phyloP scores from a whole-genome alignment of 306 rosid species.

The Castanea crenata region DNA sequence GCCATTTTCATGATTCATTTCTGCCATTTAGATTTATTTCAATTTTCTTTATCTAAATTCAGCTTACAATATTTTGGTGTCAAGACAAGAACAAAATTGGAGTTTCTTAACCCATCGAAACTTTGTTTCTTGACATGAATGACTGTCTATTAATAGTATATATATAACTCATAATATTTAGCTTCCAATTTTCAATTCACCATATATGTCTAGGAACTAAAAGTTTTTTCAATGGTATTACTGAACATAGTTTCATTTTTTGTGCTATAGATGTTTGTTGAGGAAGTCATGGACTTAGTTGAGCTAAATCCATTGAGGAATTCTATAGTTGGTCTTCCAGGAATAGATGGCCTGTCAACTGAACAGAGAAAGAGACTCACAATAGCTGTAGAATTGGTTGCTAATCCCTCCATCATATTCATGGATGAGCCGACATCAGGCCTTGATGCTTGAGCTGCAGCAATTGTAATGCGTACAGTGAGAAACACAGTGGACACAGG shows the following conservation, averaged over 20 bases:
- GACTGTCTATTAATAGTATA: not conserved
- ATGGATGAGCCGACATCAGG: conserved; percentile 66
- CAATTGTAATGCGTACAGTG: conserved; percentile 53
- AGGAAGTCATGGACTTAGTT: conserved; percentile 50
- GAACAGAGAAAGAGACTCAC: conserved; percentile 61
- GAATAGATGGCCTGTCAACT: conserved; percentile 43
- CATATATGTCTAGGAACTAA: too few relatives aligned
- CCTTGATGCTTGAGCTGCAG: conserved; percentile 59
- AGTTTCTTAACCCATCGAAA: too few relatives aligned
- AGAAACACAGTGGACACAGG: conserved; percentile 54
- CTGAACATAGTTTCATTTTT: not conserved
- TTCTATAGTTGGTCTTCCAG: conserved; percentile 54
- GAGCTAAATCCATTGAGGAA: conserved; percentile 44
- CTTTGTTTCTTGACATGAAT: not conserved
- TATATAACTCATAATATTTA: not conserved
- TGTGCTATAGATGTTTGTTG: conserved; percentile 42
- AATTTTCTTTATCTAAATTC: not conserved
- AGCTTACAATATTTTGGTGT: not conserved
- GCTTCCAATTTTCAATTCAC: too few relatives aligned
- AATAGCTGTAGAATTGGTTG: conserved; percentile 53
- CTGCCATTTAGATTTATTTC: not conserved
- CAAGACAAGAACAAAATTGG: not conserved
- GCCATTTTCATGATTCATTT: not conserved
- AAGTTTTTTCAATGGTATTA: not conserved
- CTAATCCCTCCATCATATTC: conserved; percentile 58